These are phyloP conservation scores for Allium sativum DNA, from an alignment of 106 monocot genomes.

Conservation along the genomic window DNA sequence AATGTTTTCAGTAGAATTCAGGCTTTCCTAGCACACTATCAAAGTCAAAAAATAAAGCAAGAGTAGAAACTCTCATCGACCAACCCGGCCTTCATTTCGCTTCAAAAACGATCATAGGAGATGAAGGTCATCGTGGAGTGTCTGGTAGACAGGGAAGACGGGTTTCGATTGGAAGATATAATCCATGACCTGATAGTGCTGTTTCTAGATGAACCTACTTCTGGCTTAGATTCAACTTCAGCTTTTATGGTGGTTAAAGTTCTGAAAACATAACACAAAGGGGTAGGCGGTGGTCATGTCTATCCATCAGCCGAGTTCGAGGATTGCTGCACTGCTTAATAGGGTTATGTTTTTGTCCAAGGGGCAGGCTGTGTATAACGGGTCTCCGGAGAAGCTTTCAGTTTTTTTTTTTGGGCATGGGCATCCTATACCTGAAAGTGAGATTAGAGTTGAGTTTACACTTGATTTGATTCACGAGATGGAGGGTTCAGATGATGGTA, in stretches of 20 bases:
- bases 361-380: slow-evolving; percentile 59
- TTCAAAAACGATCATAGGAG: slow-evolving; percentile 51
- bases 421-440: slow-evolving; percentile 70
- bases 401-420: slow-evolving; percentile 66
- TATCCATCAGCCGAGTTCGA: slow-evolving; percentile 81
- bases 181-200: slow-evolving; percentile 71
- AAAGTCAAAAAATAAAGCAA: slow-evolving; percentile 26
- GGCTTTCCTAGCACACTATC: slow-evolving; percentile 39
- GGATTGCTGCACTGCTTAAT: slow-evolving; percentile 68
- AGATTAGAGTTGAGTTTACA: slow-evolving; percentile 73
- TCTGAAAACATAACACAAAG: slow-evolving; percentile 65
- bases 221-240: slow-evolving; percentile 9
- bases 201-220: slow-evolving; percentile 72
- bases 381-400: slow-evolving; percentile 35
- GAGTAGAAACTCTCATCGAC: slow-evolving; percentile 45
- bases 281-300: slow-evolving; percentile 85
- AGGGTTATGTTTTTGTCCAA: slow-evolving; percentile 66
- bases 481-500: slow-evolving; percentile 17
- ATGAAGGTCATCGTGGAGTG: slow-evolving; percentile 69
- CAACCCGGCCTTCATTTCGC: slow-evolving; percentile 44
- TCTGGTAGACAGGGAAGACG: slow-evolving; percentile 59
- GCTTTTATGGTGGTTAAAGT: slow-evolving; percentile 55
- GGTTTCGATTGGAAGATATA: slow-evolving; percentile 60
- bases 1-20: slow-evolving; percentile 53
- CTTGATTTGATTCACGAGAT: slow-evolving; percentile 76